Evolutionary conservation across 148 eudicot genomes (phyloP).

Genomic region (Arctostaphylos glauca): DNA sequence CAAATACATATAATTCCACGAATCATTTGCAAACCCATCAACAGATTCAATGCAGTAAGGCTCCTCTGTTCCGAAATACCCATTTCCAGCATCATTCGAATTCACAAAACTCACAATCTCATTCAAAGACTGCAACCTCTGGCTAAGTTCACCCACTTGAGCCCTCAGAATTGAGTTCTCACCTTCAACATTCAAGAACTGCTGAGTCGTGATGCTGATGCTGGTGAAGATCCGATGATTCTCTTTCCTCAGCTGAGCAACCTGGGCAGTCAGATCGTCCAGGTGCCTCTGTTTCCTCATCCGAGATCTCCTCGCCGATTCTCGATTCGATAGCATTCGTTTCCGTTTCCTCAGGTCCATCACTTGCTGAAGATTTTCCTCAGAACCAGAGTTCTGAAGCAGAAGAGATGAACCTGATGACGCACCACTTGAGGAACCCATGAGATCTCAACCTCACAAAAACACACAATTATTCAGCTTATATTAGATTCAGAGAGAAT

Average conservation of each 20-base stretch:
- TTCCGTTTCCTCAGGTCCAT: constrained; percentile 31
- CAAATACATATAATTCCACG: background rate
- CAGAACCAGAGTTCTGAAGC: background rate
- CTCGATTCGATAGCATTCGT: constrained; percentile 28
- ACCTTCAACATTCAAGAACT: background rate
- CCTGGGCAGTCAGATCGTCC: constrained; percentile 21
- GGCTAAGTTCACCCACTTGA: constrained; percentile 4
- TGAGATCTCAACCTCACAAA: constrained; percentile 16
- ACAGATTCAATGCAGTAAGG: background rate
- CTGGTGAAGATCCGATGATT: background rate
- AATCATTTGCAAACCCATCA: background rate
- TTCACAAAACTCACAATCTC: background rate
- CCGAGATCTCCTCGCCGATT: constrained; percentile 30
- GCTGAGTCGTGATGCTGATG: background rate
- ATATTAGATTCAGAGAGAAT: background rate
- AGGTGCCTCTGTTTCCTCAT: constrained; percentile 33
- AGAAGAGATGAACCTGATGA: background rate
- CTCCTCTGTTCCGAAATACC: background rate
- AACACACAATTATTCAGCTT: constrained; percentile 50
- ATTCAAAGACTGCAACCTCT: background rate
- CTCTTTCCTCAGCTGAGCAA: constrained; percentile 12
- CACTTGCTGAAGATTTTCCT: background rate
- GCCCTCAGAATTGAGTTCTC: constrained; percentile 1
- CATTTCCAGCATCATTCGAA: background rate
- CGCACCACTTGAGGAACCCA: constrained; percentile 7